phyloP scores from a whole-genome alignment of 2,329 filamentous ascomycete species.

The Clarireedia hainanense region DNA sequence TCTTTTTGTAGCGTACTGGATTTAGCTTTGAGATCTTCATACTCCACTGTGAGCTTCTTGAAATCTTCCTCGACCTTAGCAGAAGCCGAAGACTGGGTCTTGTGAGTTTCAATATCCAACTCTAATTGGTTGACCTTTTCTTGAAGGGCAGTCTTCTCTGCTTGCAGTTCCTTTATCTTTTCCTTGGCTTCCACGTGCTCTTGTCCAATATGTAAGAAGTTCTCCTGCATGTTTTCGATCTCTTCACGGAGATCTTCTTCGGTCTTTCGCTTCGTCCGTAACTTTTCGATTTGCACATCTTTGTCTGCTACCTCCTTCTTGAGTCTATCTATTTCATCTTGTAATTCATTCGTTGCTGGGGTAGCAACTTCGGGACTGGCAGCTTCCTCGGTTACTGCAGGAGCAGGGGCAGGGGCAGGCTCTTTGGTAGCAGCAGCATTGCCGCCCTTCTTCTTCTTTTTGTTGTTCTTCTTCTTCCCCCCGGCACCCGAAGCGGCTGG shows the following conservation, averaged over 20 bases:
- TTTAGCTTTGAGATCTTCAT: conserved; percentile 63
- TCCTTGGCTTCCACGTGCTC: conserved; percentile 81
- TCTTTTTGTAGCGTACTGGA: conserved; percentile 69
- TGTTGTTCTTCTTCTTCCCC: conserved; percentile 65
- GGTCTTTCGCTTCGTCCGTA: conserved; percentile 62
- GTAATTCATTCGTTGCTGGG: conserved; percentile 13
- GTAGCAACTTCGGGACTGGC: conserved; percentile 9
- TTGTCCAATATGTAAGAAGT: conserved; percentile 69
- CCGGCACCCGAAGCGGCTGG: conserved; percentile 32
- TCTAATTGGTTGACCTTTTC: conserved; percentile 61
- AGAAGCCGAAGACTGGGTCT: conserved; percentile 22
- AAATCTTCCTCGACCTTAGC: conserved; percentile 25
- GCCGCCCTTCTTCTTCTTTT: conserved; percentile 66
- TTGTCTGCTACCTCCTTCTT: conserved; percentile 24
- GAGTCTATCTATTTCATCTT: conserved; percentile 25
- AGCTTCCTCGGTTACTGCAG: conserved; percentile 13
- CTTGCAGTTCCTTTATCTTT: conserved; percentile 60
- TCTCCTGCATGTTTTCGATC: conserved; percentile 74
- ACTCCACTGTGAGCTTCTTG: conserved; percentile 41
- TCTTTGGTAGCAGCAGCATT: conserved; percentile 23
- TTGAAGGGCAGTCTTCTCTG: conserved; percentile 60
- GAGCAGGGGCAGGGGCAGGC: conserved; percentile 19
- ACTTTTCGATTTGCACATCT: conserved; percentile 61
- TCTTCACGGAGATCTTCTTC: conserved; percentile 79
- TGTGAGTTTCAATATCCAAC: conserved; percentile 49